Conservation (phyloP, 2,329 filamentous ascomycete genomes). For the Dryadomyces quercivorus region DNA sequence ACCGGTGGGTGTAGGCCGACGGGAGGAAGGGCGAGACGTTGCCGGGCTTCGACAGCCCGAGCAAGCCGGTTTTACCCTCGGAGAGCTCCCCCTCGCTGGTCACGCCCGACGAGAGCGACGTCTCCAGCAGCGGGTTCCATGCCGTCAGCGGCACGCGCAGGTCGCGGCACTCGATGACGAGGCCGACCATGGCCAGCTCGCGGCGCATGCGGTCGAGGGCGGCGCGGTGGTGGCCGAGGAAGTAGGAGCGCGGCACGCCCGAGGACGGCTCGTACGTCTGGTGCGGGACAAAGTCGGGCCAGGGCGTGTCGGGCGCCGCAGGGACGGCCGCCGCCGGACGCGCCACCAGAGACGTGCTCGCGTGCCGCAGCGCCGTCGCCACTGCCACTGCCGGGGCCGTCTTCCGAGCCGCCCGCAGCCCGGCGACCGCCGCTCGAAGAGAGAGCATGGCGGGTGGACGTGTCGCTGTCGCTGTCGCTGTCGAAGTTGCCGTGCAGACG, state of each 20-base stretch:
- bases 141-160: slow-evolving; percentile 82
- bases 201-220: slow-evolving; percentile 74
- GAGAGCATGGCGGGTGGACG: neutral
- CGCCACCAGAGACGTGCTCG: neutral
- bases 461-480: too few species aligned
- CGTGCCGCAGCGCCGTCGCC: neutral
- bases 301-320: slow-evolving; percentile 7
- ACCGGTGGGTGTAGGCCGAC: slow-evolving; percentile 46
- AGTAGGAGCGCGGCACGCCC: slow-evolving; percentile 80
- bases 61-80: neutral
- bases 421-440: neutral
- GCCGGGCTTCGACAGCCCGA: neutral
- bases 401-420: neutral
- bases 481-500: neutral
- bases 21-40: neutral
- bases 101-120: slow-evolving; percentile 46
- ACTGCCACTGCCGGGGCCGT: neutral
- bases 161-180: slow-evolving; percentile 91
- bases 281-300: slow-evolving; percentile 56
- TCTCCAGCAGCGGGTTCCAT: slow-evolving; percentile 81
- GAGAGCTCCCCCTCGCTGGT: neutral
- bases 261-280: slow-evolving; percentile 56
- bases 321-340: neutral
- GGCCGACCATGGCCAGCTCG: slow-evolving; percentile 66
- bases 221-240: slow-evolving; percentile 80